Base-by-base conservation (phyloP, 306 rosid genomes). In the Rosa lucieae region DNA sequence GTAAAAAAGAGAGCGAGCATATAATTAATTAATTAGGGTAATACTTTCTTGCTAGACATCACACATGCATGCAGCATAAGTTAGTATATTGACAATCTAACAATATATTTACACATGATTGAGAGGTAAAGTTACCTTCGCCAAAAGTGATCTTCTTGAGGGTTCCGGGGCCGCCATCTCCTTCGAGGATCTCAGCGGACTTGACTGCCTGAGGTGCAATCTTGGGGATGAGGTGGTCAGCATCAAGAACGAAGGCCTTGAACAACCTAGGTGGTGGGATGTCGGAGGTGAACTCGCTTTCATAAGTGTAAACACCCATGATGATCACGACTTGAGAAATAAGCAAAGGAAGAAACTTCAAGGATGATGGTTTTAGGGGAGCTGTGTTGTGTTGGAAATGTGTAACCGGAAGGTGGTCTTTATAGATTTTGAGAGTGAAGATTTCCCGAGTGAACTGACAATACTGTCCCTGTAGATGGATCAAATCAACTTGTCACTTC, bases 141-240 rank as follows among this genome's bases (percentile, higher is more conserved):
- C 72, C 85, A 15, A 88, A 73, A 76, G 89, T 86, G 73, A 88
- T 79, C 83, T 90, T 79, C 75, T 88, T 88, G 76, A 92, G 77
- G 80, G 88, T 88, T 84, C 96, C 93, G 0, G 92, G 86, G 12
- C 93, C 92, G 9, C 93, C 97, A 70, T 86, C 70, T 75, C 96
- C 96, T 84, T 88, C 88, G 46, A 89, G 63, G 15, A 88, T 81
- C 47, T 92, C 90, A 71, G 79, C 5, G 4, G 58, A 61, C 75
- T 85, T 82, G 42, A 88, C 35, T 18, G 88, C 88, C 26, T 86
- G 87, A 1, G 93, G 93, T 23, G 87, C 58, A 12, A 89, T 68
- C 82, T 92, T 88, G 56, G 92, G 91, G 0, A 90, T 26, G 77
- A 88, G 90, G 74, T 79, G 83, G 58, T 85, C 84, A 29, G 79